These are phyloP conservation scores for Ascochyta rabiei DNA, from an alignment of 2,329 filamentous ascomycete species.

Conservation along the genomic window DNA sequence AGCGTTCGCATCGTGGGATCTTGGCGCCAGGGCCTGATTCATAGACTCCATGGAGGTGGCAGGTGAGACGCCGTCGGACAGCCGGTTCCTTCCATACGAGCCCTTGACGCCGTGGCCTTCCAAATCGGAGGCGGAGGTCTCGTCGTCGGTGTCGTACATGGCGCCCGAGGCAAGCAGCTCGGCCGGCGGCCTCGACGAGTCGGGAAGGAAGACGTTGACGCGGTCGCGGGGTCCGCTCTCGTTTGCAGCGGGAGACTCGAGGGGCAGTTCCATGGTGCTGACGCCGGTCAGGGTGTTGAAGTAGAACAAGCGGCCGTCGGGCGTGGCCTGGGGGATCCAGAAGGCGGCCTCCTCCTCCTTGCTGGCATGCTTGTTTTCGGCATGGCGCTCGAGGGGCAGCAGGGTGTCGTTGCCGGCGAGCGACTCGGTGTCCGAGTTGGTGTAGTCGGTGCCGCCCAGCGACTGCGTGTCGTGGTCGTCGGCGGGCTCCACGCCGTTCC, in stretches of 20 bases:
- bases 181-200: slow-evolving; percentile 85
- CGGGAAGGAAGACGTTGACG: slow-evolving; percentile 85
- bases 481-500: slow-evolving; percentile 58
- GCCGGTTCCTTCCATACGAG: slow-evolving; percentile 69
- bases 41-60: slow-evolving; percentile 92
- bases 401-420: slow-evolving; percentile 49
- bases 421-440: slow-evolving; percentile 55
- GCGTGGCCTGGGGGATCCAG: slow-evolving; percentile 97
- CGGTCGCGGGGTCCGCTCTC: slow-evolving; percentile 89
- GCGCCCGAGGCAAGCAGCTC: slow-evolving; percentile 89
- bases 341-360: slow-evolving; percentile 90
- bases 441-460: slow-evolving; percentile 49
- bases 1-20: slow-evolving; percentile 53
- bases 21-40: slow-evolving; percentile 68
- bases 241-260: slow-evolving; percentile 83
- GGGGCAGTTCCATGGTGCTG: slow-evolving; percentile 89
- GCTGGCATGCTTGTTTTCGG: slow-evolving; percentile 48
- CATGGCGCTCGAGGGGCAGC: slow-evolving; percentile 69
- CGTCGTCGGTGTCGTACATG: slow-evolving; percentile 89
- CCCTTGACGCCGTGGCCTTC: slow-evolving; percentile 78
- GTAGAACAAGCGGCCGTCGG: slow-evolving; percentile 92
- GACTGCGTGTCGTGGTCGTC: slow-evolving; percentile 54
- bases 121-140: slow-evolving; percentile 79
- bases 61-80: slow-evolving; percentile 76
- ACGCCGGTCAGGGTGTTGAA: slow-evolving; percentile 98